These are phyloP conservation scores for Arabidopsis hybrid DNA, from an alignment of 441 rosid species.

Conservation along the genomic window DNA sequence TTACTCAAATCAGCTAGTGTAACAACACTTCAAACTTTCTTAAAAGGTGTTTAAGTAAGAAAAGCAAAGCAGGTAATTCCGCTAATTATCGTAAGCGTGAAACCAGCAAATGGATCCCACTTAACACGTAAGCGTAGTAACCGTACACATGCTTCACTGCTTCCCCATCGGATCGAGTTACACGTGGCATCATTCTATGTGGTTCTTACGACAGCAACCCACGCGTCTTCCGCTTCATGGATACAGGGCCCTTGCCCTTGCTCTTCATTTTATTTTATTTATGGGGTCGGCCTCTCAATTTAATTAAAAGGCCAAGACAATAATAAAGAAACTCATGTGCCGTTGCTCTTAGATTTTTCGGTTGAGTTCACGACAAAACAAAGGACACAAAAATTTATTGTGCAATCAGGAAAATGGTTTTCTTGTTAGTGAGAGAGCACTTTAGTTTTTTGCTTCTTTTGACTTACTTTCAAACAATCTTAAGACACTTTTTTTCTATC, in stretches of 20 bases:
- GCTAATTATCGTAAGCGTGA: slow-evolving; percentile 36
- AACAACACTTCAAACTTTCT: not conserved
- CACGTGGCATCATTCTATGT: slow-evolving; percentile 31
- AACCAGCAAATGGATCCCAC: slow-evolving; percentile 26
- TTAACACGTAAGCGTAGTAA: slow-evolving; percentile 33
- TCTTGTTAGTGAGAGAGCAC: not conserved
- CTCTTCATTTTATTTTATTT: slow-evolving; percentile 3
- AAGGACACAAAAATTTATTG: slow-evolving; percentile 17
- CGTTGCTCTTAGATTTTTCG: slow-evolving; percentile 32
- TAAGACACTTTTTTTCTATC: slow-evolving; percentile 6
- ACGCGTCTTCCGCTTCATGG: slow-evolving; percentile 40
- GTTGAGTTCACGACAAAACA: slow-evolving; percentile 38
- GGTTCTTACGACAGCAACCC: slow-evolving; percentile 10
- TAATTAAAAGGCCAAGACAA: slow-evolving; percentile 3
- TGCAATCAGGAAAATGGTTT: not conserved
- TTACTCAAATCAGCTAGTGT: not conserved
- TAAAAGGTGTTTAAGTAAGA: slow-evolving; percentile 3
- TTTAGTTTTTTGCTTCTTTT: slow-evolving; percentile 20
- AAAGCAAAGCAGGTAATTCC: slow-evolving; percentile 39
- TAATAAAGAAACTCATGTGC: slow-evolving; percentile 40
- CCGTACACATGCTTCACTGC: slow-evolving; percentile 25
- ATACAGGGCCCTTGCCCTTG: not conserved
- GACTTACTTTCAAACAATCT: not conserved
- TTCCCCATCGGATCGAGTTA: slow-evolving; percentile 32
- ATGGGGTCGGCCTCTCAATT: slow-evolving; percentile 29